Evolutionary conservation across 2,329 filamentous ascomycete species (phyloP), one percentile per base, ranked within the genome.

Genomic region (Zymoseptoria tritici): DNA sequence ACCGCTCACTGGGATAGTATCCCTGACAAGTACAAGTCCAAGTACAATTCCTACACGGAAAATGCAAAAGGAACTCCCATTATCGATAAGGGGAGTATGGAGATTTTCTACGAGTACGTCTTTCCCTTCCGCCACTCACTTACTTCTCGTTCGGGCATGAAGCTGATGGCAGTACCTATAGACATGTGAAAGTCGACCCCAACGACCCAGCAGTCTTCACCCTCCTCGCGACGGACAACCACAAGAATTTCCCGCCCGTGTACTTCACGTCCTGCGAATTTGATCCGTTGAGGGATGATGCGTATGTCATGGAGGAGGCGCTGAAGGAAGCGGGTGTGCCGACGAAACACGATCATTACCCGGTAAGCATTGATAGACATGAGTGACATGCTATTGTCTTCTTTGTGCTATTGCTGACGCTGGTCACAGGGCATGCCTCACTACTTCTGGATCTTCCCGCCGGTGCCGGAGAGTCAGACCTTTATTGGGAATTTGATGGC

Each of bases 231-330:
- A 58, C 55, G 16, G 63, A 65, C 5, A 65, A 64, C 4, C 66
- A 67, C 56, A 61, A 60, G 54, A 64, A 68, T 24, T 70, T 80
- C 24, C 79, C 80, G 2, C 74, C 72, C 1, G 74, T 77, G 0
- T 83, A 81, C 65, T 71, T 84, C 4, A 78, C 81, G 61, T 71
- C 80, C 1, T 78, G 75, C 60, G 80, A 80, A n/a, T 64, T 79
- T 54, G 81, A 83, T 65, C 77, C 77, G 0, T 62, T 80, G 4
- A 69, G 81, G 7, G 81, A 84, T 61, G 81, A 83, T 59, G 78
- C 71, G 0, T 62, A 82, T 31, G 76, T 83, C 0, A 83, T 82
- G 65, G 80, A 82, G 66, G 68, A 73, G 52, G 66, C 77, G 2
- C 64, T 83, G 62, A 71, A 76, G 29, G 78, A 79, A 52, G 74